Percentiles rank a stretch among this genome's conserved stretches.
Evolutionary conservation across 495 filamentous ascomycete species (phyloP).

Genomic region (Paragyromitra xinjiangensis): DNA sequence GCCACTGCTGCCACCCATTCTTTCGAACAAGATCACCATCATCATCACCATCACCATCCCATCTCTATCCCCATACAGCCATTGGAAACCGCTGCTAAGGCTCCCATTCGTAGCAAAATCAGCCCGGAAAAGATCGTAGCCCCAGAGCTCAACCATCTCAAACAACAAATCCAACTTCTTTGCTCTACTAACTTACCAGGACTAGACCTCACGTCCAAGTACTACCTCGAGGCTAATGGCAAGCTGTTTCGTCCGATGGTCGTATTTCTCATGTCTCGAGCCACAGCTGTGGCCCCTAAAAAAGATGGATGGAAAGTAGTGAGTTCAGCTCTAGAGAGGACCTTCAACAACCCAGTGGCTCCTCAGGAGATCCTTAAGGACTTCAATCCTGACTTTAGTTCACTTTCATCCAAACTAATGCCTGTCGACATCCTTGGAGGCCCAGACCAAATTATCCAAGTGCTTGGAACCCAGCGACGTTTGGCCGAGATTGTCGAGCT

Average conservation of each 20-base stretch:
- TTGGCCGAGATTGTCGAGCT: constrained; percentile 96
- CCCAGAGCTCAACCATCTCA: constrained; percentile 52
- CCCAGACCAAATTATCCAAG: constrained; percentile 59
- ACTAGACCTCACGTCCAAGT: constrained; percentile 93
- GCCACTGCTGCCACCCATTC: constrained; percentile 30
- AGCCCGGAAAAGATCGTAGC: constrained; percentile 53
- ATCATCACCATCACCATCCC: constrained; percentile 25
- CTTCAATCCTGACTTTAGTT: constrained; percentile 73
- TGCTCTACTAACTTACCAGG: constrained; percentile 66
- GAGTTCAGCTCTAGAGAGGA: constrained; percentile 49
- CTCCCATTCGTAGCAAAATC: constrained; percentile 23
- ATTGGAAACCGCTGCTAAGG: constrained; percentile 22
- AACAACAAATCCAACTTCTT: constrained; percentile 54
- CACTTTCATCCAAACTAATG: constrained; percentile 55
- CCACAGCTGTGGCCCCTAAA: constrained; percentile 82
- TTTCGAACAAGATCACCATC: constrained; percentile 32
- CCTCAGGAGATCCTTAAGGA: constrained; percentile 78
- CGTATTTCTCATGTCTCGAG: constrained; percentile 93
- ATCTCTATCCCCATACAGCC: constrained; percentile 34
- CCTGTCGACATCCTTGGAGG: constrained; percentile 52
- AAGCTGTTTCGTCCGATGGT: constrained; percentile 96
- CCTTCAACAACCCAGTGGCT: constrained; percentile 80
- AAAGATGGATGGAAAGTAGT: constrained; percentile 53
- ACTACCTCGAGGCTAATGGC: constrained; percentile 95
- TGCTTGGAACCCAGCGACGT: constrained; percentile 89